Percentiles rank a stretch among this genome's conserved stretches.
phyloP scores from a whole-genome alignment of 371 early-diverging fungal genomes.

The Thermomucor indicae-seudaticae region DNA sequence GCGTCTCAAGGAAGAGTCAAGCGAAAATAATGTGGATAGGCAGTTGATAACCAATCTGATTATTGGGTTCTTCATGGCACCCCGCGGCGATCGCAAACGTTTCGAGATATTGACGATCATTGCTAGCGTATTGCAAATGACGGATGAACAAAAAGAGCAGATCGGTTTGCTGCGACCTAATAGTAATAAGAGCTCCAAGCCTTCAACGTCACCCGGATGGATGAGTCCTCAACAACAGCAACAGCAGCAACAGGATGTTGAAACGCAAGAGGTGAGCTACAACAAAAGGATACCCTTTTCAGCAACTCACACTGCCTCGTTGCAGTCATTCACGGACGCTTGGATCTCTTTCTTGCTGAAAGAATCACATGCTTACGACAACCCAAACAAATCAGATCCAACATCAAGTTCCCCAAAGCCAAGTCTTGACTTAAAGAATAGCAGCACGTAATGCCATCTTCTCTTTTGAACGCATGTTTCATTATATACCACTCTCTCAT shows the following conservation, averaged over 20 bases:
- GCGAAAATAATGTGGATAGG: conserved; percentile 79
- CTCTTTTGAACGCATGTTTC: neutral
- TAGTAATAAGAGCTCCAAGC: conserved; percentile 9
- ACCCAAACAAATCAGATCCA: neutral
- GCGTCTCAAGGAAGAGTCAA: conserved; percentile 72
- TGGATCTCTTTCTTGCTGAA: conserved; percentile 85
- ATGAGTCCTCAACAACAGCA: conserved; percentile 24
- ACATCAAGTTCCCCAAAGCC: neutral
- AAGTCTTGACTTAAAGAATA: neutral
- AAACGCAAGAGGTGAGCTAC: conserved; percentile 14
- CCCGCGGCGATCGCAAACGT: conserved; percentile 83
- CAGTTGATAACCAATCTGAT: conserved; percentile 83
- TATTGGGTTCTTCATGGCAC: conserved; percentile 78
- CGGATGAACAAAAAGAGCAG: conserved; percentile 83
- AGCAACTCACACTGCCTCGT: conserved; percentile 6
- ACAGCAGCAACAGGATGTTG: conserved; percentile 21
- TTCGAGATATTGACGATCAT: conserved; percentile 88
- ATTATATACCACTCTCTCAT: neutral
- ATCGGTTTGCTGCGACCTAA: conserved; percentile 69
- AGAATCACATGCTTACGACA: conserved; percentile 44
- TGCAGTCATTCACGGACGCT: conserved; percentile 77
- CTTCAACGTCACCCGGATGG: conserved; percentile 13
- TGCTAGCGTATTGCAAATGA: conserved; percentile 80
- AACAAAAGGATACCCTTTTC: neutral
- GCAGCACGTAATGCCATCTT: neutral